Conservation (phyloP, 805 yeast genomes). For the Brettanomyces sp. region DNA sequence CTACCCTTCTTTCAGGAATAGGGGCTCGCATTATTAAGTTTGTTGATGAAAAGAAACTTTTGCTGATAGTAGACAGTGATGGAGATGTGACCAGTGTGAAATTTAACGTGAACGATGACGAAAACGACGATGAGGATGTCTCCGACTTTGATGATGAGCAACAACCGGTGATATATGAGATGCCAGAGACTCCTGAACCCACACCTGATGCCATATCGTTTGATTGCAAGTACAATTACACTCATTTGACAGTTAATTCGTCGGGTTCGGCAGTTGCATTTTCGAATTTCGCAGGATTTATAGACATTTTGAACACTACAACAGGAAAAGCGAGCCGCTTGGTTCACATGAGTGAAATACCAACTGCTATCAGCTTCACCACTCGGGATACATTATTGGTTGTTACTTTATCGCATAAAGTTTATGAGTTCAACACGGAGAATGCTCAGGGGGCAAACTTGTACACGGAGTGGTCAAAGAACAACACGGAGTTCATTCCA, state of each 20-base stretch:
- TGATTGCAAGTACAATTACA: slow-evolving; percentile 38
- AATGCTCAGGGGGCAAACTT: slow-evolving; percentile 17
- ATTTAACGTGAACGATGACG: slow-evolving; percentile 31
- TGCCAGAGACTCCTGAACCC: slow-evolving; percentile 12
- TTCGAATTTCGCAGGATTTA: slow-evolving; percentile 55
- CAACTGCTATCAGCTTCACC: slow-evolving; percentile 56
- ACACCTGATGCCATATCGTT: too few relatives aligned
- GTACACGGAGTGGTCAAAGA: slow-evolving; percentile 70
- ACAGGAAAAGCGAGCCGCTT: slow-evolving; percentile 29
- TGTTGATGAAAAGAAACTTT: slow-evolving; percentile 30
- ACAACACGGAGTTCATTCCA: slow-evolving; percentile 70
- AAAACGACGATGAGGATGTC: slow-evolving; percentile 23
- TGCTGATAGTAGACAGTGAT: slow-evolving; percentile 46
- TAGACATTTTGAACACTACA: slow-evolving; percentile 39
- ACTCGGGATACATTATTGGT: slow-evolving; percentile 41
- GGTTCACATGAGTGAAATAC: slow-evolving; percentile 48
- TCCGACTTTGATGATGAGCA: slow-evolving; percentile 34
- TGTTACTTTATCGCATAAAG: slow-evolving; percentile 63
- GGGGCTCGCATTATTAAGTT: slow-evolving; percentile 54
- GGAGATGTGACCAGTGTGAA: slow-evolving; percentile 37
- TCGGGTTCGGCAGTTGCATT: slow-evolving; percentile 41
- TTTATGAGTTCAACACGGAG: slow-evolving; percentile 56
- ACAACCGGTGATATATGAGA: slow-evolving; percentile 20
- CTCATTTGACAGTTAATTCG: slow-evolving; percentile 39
- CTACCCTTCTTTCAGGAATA: slow-evolving; percentile 25